Evolutionary conservation across 2,329 filamentous ascomycete genomes (phyloP).

Genomic region (Magnaporthiopsis rhizophila): DNA sequence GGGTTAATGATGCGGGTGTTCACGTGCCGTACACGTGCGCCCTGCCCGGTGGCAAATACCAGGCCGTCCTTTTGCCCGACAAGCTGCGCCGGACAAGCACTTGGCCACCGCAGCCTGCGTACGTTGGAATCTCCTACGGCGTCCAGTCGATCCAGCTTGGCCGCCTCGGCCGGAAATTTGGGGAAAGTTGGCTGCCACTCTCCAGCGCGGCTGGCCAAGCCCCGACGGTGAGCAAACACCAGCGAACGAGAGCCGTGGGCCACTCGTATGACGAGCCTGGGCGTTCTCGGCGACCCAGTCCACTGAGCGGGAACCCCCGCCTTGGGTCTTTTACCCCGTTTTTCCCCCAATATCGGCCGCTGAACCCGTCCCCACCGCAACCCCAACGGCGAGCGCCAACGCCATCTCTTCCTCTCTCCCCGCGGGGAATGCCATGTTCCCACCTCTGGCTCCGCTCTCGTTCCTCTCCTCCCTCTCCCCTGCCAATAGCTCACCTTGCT

Average conservation of each 20-base stretch:
- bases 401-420: too few species aligned
- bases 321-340: background rate
- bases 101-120: background rate
- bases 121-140: background rate
- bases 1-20: background rate
- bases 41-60: background rate
- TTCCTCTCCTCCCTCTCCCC: too few species aligned
- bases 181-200: background rate
- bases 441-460: background rate
- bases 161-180: too few species aligned
- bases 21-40: background rate
- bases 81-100: background rate
- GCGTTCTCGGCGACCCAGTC: background rate
- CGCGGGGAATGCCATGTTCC: too few species aligned
- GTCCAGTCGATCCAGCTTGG: background rate
- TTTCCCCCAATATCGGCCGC: background rate
- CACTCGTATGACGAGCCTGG: background rate
- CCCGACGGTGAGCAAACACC: background rate
- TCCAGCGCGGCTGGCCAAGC: background rate
- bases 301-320: background rate
- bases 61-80: background rate
- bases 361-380: background rate
- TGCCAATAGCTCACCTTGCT: too few species aligned
- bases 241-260: background rate
- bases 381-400: background rate